Percentiles rank a stretch among this genome's conserved stretches.
phyloP scores from a whole-genome alignment of 805 yeast genomes.

The Saccharomycopsis fermentans region DNA sequence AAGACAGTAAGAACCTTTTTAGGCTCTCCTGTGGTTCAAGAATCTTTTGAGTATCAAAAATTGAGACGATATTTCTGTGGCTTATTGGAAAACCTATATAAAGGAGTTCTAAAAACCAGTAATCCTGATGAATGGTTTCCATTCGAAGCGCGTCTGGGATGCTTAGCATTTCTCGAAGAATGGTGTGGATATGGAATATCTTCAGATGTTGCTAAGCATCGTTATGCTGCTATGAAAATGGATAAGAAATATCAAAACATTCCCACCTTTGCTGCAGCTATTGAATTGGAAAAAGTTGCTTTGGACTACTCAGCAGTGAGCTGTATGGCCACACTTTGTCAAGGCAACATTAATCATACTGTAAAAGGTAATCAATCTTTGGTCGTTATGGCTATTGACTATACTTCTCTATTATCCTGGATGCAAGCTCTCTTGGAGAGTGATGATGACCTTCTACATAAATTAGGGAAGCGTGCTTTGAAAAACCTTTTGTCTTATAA shows the following conservation, averaged over 20 bases:
- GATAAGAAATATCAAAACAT: conserved; percentile 26
- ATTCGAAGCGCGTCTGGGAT: conserved; percentile 73
- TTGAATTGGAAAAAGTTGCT: conserved; percentile 32
- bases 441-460: conserved; percentile 41
- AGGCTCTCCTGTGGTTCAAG: conserved; percentile 47
- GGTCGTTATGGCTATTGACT: conserved; percentile 58
- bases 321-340: conserved; percentile 74
- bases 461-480: conserved; percentile 62
- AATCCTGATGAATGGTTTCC: conserved; percentile 57
- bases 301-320: conserved; percentile 67
- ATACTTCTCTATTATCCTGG: conserved; percentile 65
- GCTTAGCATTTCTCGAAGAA: conserved; percentile 73
- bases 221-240: conserved; percentile 51
- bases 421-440: conserved; percentile 51
- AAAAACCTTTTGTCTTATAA: conserved; percentile 54
- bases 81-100: conserved; percentile 63
- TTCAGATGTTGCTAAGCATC: conserved; percentile 46
- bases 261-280: conserved; percentile 23
- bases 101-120: conserved; percentile 37
- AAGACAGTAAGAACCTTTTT: conserved; percentile 53
- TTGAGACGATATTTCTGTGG: conserved; percentile 78
- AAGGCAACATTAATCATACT: conserved; percentile 54
- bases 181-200: conserved; percentile 91
- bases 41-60: conserved; percentile 60
- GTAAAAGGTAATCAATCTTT: conserved; percentile 37